Evolutionary conservation across 2,329 filamentous ascomycete genomes (phyloP).

Genomic region (Cryphonectria japonica): DNA sequence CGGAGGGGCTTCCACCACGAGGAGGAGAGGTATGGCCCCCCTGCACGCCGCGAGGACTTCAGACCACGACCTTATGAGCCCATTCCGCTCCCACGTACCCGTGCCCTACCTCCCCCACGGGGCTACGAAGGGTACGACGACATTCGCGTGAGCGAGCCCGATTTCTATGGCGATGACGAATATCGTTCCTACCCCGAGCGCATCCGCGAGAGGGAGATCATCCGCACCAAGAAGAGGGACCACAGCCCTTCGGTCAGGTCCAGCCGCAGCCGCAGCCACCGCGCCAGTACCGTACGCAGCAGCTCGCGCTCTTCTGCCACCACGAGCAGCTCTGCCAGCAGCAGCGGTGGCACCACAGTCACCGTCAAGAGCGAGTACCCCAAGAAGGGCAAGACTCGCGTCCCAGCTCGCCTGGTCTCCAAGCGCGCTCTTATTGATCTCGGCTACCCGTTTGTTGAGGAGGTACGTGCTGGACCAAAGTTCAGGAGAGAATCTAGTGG

Average conservation of each 20-base stretch:
- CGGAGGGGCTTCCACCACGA: constrained; percentile 56
- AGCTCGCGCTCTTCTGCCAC: constrained; percentile 49
- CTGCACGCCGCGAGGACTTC: constrained; percentile 52
- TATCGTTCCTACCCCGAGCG: constrained; percentile 65
- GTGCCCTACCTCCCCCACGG: constrained; percentile 62
- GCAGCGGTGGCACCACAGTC: constrained; percentile 49
- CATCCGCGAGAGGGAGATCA: constrained; percentile 64
- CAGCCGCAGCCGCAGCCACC: constrained; percentile 43
- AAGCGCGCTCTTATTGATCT: constrained; percentile 81
- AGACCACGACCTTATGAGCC: constrained; percentile 57
- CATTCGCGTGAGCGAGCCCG: constrained; percentile 68
- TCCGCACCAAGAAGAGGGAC: constrained; percentile 51
- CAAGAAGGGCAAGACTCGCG: constrained; percentile 86
- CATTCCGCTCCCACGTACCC: constrained; percentile 70
- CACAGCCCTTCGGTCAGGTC: constrained; percentile 47
- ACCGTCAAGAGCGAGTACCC: constrained; percentile 67
- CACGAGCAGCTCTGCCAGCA: constrained; percentile 51
- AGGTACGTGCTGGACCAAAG: constrained; percentile 59
- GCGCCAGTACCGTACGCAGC: constrained; percentile 39
- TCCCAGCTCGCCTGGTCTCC: constrained; percentile 79
- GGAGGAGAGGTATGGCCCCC: constrained; percentile 66
- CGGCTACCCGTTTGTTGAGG: constrained; percentile 84
- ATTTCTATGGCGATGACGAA: constrained; percentile 73
- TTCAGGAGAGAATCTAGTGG: background rate
- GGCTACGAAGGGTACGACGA: constrained; percentile 66